A percentile compares a stretch with the other conserved stretches of the same genome.
These are phyloP conservation scores for Dictyostelium brefeldianum DNA, from an alignment of 78 protist genomes.

Conservation along the genomic window DNA sequence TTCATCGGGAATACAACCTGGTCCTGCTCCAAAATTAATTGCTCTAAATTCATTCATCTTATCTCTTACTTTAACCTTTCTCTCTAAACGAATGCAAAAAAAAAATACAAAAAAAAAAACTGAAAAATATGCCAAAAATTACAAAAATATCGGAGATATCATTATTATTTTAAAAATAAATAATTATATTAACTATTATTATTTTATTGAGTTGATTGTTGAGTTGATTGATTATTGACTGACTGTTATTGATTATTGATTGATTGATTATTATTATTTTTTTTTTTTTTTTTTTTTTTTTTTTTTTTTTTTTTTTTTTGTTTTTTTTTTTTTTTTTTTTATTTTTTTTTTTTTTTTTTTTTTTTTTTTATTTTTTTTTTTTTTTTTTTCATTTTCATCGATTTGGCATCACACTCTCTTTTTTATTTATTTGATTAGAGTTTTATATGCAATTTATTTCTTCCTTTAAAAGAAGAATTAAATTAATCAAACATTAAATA, in stretches of 20 bases:
- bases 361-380: too few species aligned
- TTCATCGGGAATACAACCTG: constrained; percentile 92
- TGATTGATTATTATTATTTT: neutral
- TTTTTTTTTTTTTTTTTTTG: too few species aligned
- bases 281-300: too few species aligned
- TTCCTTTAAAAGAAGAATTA: too few species aligned
- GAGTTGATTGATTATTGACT: neutral
- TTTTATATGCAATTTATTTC: too few species aligned
- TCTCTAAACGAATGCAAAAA: neutral
- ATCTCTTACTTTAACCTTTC: neutral
- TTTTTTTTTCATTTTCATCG: too few species aligned
- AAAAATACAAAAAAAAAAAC: neutral
- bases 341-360: too few species aligned
- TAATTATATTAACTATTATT: neutral
- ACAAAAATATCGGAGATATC: neutral
- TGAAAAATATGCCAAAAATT: too few species aligned
- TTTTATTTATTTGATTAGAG: too few species aligned
- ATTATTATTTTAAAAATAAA: neutral
- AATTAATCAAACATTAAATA: too few species aligned
- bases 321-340: too few species aligned
- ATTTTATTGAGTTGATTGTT: neutral
- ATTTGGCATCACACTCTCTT: too few species aligned
- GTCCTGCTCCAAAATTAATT: constrained; percentile 97
- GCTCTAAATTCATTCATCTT: constrained; percentile 35
- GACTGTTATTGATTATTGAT: neutral